Evolutionary conservation across 2,329 filamentous ascomycete genomes (phyloP).

Genomic region (Macroventuria anomochaeta): DNA sequence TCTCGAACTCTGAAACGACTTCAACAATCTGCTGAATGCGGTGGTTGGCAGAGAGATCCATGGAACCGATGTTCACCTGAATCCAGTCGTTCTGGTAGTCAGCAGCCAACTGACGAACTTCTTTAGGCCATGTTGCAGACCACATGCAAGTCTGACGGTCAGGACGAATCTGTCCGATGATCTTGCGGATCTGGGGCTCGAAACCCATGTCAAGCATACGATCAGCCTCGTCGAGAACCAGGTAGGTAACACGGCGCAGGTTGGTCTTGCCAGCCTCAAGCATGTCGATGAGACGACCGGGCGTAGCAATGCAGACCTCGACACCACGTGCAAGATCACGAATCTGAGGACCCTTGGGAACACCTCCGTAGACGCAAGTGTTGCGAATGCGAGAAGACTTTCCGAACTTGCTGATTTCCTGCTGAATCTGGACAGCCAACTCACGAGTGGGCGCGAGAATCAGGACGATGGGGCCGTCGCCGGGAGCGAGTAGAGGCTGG

Average conservation of each 20-base stretch:
- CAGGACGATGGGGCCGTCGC: constrained; percentile 94
- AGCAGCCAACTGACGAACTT: constrained; percentile 87
- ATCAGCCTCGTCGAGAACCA: constrained; percentile 98
- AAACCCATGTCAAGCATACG: constrained; percentile 99
- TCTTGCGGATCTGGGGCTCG: constrained; percentile 99
- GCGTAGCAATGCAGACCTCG: constrained; percentile 98
- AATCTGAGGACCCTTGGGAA: constrained; percentile 96
- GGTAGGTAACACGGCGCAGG: constrained; percentile 94
- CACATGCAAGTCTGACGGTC: constrained; percentile 99
- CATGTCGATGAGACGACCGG: constrained; percentile 98
- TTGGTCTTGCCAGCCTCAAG: constrained; percentile 98
- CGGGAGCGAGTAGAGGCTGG: constrained; percentile 91
- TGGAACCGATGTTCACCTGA: constrained; percentile 97
- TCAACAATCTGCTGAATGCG: constrained; percentile 98
- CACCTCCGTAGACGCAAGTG: constrained; percentile 98
- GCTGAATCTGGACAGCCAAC: constrained; percentile 96
- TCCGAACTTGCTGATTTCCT: constrained; percentile 98
- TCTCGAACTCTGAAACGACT: constrained; percentile 94
- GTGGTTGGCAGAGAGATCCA: constrained; percentile 96
- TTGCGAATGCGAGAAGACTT: constrained; percentile 98
- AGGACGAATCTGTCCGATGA: constrained; percentile 94
- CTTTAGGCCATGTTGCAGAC: constrained; percentile 99
- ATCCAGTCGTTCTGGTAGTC: constrained; percentile 97
- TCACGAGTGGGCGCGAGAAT: constrained; percentile 97
- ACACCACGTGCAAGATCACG: constrained; percentile 93